phyloP scores from a whole-genome alignment of 805 yeast genomes.

The Saccharomycopsis amapae region DNA sequence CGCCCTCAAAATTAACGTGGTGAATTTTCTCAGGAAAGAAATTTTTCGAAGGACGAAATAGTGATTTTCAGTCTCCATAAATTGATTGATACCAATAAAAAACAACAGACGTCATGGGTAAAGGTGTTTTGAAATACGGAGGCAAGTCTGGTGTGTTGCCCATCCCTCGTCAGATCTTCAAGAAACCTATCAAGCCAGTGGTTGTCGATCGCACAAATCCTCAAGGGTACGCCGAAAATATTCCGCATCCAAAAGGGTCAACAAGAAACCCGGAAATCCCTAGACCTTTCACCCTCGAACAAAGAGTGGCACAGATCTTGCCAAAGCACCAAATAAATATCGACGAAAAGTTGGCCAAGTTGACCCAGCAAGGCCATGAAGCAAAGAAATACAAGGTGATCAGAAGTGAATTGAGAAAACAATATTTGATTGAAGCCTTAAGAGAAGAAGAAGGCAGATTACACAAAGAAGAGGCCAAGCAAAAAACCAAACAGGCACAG shows the following conservation, averaged over 20 bases:
- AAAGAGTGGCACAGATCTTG: constrained; percentile 49
- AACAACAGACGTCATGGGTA: constrained; percentile 33
- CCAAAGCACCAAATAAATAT: constrained; percentile 22
- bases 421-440: constrained; percentile 59
- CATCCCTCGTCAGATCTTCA: constrained; percentile 65
- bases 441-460: constrained; percentile 42
- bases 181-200: constrained; percentile 50
- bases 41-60: background rate
- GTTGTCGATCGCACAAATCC: constrained; percentile 42
- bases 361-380: background rate
- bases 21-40: no score
- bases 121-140: constrained; percentile 39
- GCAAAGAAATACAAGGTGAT: constrained; percentile 40
- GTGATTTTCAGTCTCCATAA: no score
- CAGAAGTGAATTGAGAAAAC: constrained; percentile 62
- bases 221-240: constrained; percentile 67
- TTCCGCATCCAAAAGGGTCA: constrained; percentile 58
- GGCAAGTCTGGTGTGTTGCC: constrained; percentile 80
- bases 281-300: constrained; percentile 50
- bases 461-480: constrained; percentile 26
- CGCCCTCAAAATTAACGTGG: no score
- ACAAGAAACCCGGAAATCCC: constrained; percentile 49
- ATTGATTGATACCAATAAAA: no score
- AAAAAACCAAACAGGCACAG: constrained; percentile 30
- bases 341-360: background rate